Evolutionary conservation across 768 basidiomycete species (phyloP).

Genomic region (Suillus placidus): DNA sequence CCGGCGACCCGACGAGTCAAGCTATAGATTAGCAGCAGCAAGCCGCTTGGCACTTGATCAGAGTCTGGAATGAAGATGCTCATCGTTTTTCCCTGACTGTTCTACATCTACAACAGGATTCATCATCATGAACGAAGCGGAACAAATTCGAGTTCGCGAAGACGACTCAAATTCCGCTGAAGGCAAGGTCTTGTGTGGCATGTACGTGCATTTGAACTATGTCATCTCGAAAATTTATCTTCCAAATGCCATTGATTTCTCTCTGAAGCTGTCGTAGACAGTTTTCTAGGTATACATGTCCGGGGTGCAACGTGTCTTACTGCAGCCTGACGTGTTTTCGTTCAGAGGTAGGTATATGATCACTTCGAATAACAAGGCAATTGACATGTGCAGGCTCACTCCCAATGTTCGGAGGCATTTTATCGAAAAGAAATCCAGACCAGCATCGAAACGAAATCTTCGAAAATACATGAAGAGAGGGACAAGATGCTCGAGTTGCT

Average conservation of each 20-base stretch:
- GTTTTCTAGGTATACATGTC: constrained; percentile 80
- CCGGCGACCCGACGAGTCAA: not conserved
- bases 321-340: constrained; percentile 83
- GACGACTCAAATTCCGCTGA: constrained; percentile 1
- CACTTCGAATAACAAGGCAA: not conserved
- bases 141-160: constrained; percentile 16
- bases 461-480: constrained; percentile 59
- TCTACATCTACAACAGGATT: not conserved
- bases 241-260: constrained; percentile 5
- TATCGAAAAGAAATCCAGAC: constrained; percentile 74
- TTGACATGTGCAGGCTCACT: constrained; percentile 49
- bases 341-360: constrained; percentile 53
- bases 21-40: not conserved
- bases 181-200: constrained; percentile 41
- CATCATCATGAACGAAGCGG: constrained; percentile 17
- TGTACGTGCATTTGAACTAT: constrained; percentile 39
- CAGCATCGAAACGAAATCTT: constrained; percentile 59
- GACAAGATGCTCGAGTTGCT: constrained; percentile 70
- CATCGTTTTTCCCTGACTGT: not conserved
- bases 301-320: constrained; percentile 78
- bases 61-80: not conserved
- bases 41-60: not conserved
- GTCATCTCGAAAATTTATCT: constrained; percentile 7
- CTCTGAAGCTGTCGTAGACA: constrained; percentile 68
- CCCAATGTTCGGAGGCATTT: constrained; percentile 79